Base-by-base conservation (phyloP, 2,329 filamentous ascomycete species). In the Neospermospora avenae region DNA sequence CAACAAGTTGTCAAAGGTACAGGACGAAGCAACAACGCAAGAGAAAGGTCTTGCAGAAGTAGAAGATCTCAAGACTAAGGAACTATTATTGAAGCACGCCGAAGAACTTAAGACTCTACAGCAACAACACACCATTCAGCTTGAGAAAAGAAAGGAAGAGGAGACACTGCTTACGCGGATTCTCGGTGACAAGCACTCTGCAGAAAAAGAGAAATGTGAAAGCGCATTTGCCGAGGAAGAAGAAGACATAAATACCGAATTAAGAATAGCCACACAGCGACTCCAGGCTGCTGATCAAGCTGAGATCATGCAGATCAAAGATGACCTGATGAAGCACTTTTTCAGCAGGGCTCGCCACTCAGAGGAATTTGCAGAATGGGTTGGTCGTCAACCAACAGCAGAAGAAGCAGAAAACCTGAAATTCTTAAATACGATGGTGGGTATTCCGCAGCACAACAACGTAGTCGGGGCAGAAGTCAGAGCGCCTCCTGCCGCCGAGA, bases 11-110 rank as follows among this genome's bases (percentile, higher is more conserved):
- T 31, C 45, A 13, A 35, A 2, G 28, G 16, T 28, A 3, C 6
- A n/a, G 11, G 35, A 2, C n/a, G 34, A 55, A 18, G 39, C 39
- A 22, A n/a, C 39, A 24, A 22, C 28, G 22, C 53, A 45, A 22
- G 42, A 56, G 8, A 25, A 37, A 7, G 8, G 34, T 6, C 46
- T 53, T 2, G 25, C 31, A 37, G 49, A 53, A 14, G 18, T 35
- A 24, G 25, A 41, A 20, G 13, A 42, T 6, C 10, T 18, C 77
- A 51, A 56, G 34, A 48, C 16, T 16, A 28, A 56, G 4, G 35
- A n/a, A 14, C 39, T 57, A 5, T 45, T 25, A 28, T 45, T 20
- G 5, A 45, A 44, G 18, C 28, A 54, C 14, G 28, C 51, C 6
- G 5, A 34, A 16, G 35, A 45, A 18, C 20, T 56, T 34, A 16